These are phyloP conservation scores for Parmelia sp. DNA, from an alignment of 495 filamentous ascomycete species.

Conservation along the genomic window DNA sequence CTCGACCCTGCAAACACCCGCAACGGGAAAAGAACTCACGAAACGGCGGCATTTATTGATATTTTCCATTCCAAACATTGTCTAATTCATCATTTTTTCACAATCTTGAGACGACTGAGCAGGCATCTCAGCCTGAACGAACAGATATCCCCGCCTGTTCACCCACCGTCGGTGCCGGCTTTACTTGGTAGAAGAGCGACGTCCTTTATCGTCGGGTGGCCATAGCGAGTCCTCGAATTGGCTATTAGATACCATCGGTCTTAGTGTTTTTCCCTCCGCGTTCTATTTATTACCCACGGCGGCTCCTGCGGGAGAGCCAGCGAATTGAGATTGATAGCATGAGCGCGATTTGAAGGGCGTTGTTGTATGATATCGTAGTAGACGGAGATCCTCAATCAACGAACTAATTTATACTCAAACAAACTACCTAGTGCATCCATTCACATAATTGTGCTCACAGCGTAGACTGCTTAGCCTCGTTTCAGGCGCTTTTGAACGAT, in stretches of 20 bases:
- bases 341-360: background rate
- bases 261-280: background rate
- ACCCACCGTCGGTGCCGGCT: background rate
- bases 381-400: background rate
- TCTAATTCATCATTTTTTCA: background rate
- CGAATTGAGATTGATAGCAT: background rate
- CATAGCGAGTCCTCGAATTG: slow-evolving; percentile 9
- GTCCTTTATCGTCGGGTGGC: background rate
- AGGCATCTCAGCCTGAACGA: slow-evolving; percentile 4
- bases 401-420: background rate
- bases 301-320: background rate
- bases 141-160: background rate
- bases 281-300: background rate
- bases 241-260: slow-evolving; percentile 4
- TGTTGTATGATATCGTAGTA: slow-evolving; percentile 3
- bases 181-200: background rate
- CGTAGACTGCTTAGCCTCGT: no score
- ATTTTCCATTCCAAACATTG: slow-evolving; percentile 1
- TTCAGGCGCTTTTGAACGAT: no score
- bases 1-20: background rate
- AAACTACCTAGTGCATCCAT: background rate
- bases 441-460: no score
- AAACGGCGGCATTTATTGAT: background rate
- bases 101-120: slow-evolving; percentile 4
- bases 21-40: background rate